A percentile compares a stretch with the other conserved stretches of the same genome.
Evolutionary conservation across 306 rosid species (phyloP).

Genomic region (Dalbergia oliveri): DNA sequence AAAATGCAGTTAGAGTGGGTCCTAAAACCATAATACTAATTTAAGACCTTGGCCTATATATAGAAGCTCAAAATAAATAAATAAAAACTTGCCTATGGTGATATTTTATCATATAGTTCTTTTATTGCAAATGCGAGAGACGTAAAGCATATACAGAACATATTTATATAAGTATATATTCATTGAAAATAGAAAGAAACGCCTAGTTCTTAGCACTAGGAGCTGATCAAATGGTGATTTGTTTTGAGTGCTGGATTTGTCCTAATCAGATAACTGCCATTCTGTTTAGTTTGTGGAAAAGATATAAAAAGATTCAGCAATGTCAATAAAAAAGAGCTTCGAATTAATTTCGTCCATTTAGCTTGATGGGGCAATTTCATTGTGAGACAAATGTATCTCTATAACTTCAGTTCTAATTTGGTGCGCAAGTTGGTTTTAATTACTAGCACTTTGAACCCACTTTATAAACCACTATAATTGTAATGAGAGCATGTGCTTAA

Average conservation of each 20-base stretch:
- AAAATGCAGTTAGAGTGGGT: conserved; percentile 42
- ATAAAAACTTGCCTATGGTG: neutral
- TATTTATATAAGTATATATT: conserved; percentile 15
- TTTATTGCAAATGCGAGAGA: no score
- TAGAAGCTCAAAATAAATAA: neutral
- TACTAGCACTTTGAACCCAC: neutral
- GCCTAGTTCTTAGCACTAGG: conserved; percentile 11
- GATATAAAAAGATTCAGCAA: neutral
- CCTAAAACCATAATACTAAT: conserved; percentile 8
- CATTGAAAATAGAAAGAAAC: conserved; percentile 19
- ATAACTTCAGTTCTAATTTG: neutral
- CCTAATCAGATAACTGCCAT: neutral
- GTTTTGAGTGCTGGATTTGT: conserved; percentile 12
- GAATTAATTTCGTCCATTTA: neutral
- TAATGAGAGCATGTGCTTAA: neutral
- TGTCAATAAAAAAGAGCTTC: neutral
- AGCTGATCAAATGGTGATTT: neutral
- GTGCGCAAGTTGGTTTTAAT: neutral
- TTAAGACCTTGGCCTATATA: no score
- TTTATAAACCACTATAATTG: neutral
- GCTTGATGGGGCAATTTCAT: neutral
- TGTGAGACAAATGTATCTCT: no score
- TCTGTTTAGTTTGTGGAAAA: neutral
- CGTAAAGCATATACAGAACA: neutral
- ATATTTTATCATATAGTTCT: neutral